Evolutionary conservation across 208 protist species (phyloP), one percentile per base, ranked within the genome.

Genomic region (Trypanosoma avium): DNA sequence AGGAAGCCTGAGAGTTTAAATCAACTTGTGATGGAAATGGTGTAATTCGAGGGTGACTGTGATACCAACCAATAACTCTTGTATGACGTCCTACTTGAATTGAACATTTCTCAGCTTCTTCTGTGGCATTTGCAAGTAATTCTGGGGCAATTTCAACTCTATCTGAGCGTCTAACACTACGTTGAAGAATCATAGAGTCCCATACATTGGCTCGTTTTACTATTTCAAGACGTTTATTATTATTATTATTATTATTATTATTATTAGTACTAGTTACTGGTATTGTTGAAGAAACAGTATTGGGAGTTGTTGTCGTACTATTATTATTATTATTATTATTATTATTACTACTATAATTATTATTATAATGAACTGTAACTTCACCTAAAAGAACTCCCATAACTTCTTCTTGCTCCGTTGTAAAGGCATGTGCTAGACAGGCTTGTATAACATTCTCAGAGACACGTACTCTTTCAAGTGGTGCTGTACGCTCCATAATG

Each of bases 21-120:
- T 97, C 92, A 1, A 95, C 79, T 4, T 60, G 43, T 24, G 86
- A 93, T 0, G 89, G 87, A 58, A 78, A 81, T 9, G 74, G 77
- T 2, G 82, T 88, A 30, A 94, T 90, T 27, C 81, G 77, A 3
- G 88, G 92, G 52, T 97, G 89, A 55, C 77, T 90, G 77, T 97
- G 92, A 72, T 93, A 94, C 92, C 92, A 97, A 3, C 87, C 89
- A 24, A 95, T 67, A 4, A 94, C 86, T 13, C 74, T 70, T 10
- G 82, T 90, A 3, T 9, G 40, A 4, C 55, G 38, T 12, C 79
- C 73, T 5, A 70, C 76, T 13, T 59, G 45, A 0, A 10, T 12
- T 24, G 77, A 61, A 12, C 86, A 56, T 13, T 61, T 54, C 66
- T 94, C 85, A 32, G 87, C 87, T 56, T 81, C 73, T 22, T 83